Base-by-base conservation (phyloP, 768 basidiomycete genomes). In the Glaciozyma antarctica region DNA sequence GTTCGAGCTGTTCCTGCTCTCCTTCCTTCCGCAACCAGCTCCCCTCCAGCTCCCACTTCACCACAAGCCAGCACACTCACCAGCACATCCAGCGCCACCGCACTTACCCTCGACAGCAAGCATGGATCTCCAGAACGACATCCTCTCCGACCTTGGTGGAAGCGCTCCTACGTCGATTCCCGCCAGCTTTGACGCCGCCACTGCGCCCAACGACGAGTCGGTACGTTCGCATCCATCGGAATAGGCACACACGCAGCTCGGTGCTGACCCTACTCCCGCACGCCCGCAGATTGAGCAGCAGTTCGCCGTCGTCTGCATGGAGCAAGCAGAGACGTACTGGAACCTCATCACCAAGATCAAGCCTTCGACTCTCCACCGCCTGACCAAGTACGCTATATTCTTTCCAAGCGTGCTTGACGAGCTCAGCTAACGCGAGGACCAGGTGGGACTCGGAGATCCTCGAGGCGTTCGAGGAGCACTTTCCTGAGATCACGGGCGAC, bases 261-360 rank as follows among this genome's bases (percentile, higher is more conserved):
- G 16, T 57, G 26, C 57, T 64, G 52, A 61, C 48, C 12, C 2
- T 6, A 10, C 6, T 3, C 53, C 38, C 0, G 28, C 0, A 3
- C 10, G 44, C 9, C 2, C 30, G 38, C n/a, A 91, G 89, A 94
- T 99, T 67, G 94, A 97, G 80, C 93, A 92, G 82, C 92, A 95
- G 87, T 91, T 92, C 75, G 90, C 90, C 30, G 94, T 99, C 62
- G 90, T 87, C 76, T 90, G 91, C 17, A 92, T 98, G 59, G 93
- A 99, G 76, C 91, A 98, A 71, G 90, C 93, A 53, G 90, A 97
- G 88, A 91, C 91, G 12, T 97, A 97, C 78, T 94, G 92, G 87
- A 92, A 90, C 75, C 81, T 99, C 52, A 79, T 97, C 60, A 86
- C 87, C 75, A 86, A 85, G 74, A 83, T 95, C 58, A 76, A 80